A percentile compares a stretch with the other conserved stretches of the same genome.
These are phyloP conservation scores for Epithemia pelagica DNA, from an alignment of 108 stramenopile species.

Conservation along the genomic window DNA sequence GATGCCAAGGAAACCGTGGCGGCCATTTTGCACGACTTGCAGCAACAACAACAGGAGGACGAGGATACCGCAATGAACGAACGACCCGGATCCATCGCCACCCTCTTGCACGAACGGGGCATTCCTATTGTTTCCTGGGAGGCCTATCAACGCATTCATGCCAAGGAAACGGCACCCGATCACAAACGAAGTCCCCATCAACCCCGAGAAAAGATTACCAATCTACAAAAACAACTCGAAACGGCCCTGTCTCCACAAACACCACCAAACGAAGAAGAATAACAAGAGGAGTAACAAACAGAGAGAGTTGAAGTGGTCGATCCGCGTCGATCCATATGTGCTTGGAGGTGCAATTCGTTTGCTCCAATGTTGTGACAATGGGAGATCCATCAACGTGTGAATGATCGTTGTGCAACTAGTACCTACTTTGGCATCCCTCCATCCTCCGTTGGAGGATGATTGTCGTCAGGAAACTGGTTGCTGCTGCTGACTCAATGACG, in stretches of 20 bases:
- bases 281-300: no score
- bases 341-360: no score
- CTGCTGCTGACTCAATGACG: no score
- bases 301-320: no score
- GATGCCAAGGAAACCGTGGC: conserved; percentile 90
- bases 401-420: no score
- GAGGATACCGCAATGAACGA: neutral
- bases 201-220: conserved; percentile 54
- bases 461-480: no score
- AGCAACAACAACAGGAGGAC: neutral
- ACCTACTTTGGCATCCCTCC: no score
- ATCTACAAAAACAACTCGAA: conserved; percentile 37
- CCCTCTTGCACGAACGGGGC: conserved; percentile 25
- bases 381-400: no score
- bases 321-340: no score
- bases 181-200: conserved; percentile 35
- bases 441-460: no score
- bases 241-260: conserved; percentile 9
- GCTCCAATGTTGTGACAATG: no score
- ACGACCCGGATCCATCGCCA: conserved; percentile 12
- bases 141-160: conserved; percentile 46
- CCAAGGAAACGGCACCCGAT: conserved; percentile 37
- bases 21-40: conserved; percentile 67
- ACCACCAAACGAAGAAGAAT: no score
- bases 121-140: conserved; percentile 53